Evolutionary conservation across 768 basidiomycete species (phyloP).

Genomic region (Kwoniella newhampshirensis): DNA sequence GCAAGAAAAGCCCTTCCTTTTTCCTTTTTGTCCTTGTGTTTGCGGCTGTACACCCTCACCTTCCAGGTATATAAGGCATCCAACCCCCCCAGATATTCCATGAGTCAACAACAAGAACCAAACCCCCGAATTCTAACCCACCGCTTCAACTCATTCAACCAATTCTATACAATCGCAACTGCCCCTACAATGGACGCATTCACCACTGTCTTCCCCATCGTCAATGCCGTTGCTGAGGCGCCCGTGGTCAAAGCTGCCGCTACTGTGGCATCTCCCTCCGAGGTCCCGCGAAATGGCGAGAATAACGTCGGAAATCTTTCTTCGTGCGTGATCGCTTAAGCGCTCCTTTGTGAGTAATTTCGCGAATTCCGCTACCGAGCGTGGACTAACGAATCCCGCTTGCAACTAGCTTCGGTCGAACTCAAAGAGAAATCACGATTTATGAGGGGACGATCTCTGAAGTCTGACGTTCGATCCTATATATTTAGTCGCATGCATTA

Average conservation of each 20-base stretch:
- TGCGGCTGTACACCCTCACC: not conserved
- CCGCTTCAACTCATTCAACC: conserved; percentile 7
- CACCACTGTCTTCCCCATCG: conserved; percentile 28
- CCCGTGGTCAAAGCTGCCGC: too few relatives aligned
- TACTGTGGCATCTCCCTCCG: conserved; percentile 4
- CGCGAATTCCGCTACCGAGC: too few relatives aligned
- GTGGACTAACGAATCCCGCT: too few relatives aligned
- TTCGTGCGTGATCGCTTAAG: conserved; percentile 35
- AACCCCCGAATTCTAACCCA: not conserved
- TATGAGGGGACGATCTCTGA: too few relatives aligned
- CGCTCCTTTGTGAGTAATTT: too few relatives aligned
- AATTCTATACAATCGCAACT: conserved; percentile 13
- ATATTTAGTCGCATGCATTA: too few relatives aligned
- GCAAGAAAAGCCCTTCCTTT: too few relatives aligned
- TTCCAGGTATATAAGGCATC: conserved; percentile 2
- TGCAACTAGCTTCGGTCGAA: too few relatives aligned
- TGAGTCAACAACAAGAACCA: not conserved
- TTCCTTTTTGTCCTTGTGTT: not conserved
- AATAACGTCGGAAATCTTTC: conserved; percentile 3
- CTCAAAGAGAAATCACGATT: too few relatives aligned
- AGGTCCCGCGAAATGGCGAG: conserved; percentile 32
- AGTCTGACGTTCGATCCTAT: too few relatives aligned
- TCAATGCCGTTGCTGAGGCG: conserved; percentile 11
- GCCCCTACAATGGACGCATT: conserved; percentile 45
- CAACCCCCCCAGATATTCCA: not conserved